A percentile compares a stretch with the other conserved stretches of the same genome.
phyloP scores from a whole-genome alignment of 768 basidiomycete species.

The Roridomyces roridus region DNA sequence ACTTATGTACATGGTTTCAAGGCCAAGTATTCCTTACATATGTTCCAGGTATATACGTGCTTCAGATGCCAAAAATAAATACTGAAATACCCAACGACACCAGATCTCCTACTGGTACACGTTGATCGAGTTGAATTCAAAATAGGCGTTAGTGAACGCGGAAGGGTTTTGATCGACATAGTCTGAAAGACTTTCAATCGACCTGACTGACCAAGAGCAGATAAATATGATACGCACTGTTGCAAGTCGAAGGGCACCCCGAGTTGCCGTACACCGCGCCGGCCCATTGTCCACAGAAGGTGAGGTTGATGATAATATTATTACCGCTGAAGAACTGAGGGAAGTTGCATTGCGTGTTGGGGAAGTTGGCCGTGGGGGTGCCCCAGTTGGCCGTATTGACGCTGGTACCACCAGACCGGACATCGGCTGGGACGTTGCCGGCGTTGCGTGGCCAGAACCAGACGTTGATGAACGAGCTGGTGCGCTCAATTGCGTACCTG shows the following conservation, averaged over 20 bases:
- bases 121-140: conserved; percentile 65
- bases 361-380: conserved; percentile 63
- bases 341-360: conserved; percentile 64
- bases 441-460: conserved; percentile 76
- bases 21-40: too few species aligned
- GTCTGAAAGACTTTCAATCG: too few species aligned
- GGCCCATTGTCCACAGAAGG: conserved; percentile 67
- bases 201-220: too few species aligned
- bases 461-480: conserved; percentile 59
- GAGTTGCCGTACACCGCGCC: conserved; percentile 52
- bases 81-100: too few species aligned
- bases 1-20: too few species aligned
- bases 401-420: conserved; percentile 43
- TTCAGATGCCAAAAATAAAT: too few species aligned
- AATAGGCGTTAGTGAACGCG: conserved; percentile 71
- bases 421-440: conserved; percentile 54
- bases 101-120: conserved; percentile 36
- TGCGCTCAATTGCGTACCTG: conserved; percentile 72
- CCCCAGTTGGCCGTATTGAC: conserved; percentile 64
- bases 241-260: conserved; percentile 63
- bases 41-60: too few species aligned
- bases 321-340: conserved; percentile 57
- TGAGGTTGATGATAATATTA: conserved; percentile 70
- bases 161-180: conserved; percentile 67
- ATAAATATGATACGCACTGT: conserved; percentile 55